Evolutionary conservation across 2,329 filamentous ascomycete genomes (phyloP).

Genomic region (Lachnellula willkommii): DNA sequence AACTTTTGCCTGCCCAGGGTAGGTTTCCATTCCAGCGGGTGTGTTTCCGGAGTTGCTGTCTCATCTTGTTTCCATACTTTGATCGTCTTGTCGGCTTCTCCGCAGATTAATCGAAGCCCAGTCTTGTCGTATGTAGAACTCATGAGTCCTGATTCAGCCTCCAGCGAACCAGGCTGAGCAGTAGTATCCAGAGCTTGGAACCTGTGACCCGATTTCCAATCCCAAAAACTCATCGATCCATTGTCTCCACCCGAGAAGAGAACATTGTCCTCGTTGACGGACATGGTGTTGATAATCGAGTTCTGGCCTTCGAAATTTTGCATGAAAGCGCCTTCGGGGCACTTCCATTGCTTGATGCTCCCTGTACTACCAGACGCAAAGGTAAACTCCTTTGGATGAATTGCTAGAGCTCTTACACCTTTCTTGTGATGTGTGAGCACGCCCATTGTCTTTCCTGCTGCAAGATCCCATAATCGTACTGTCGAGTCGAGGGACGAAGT

Average conservation of each 20-base stretch:
- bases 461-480: conserved; percentile 89
- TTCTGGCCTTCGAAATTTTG: conserved; percentile 98
- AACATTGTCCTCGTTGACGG: conserved; percentile 92
- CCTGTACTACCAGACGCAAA: conserved; percentile 89
- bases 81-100: conserved; percentile 96
- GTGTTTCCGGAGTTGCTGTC: conserved; percentile 80
- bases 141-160: conserved; percentile 94
- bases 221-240: conserved; percentile 95
- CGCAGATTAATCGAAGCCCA: conserved; percentile 82
- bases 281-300: conserved; percentile 88
- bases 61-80: conserved; percentile 98
- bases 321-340: conserved; percentile 96
- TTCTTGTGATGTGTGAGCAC: conserved; percentile 98
- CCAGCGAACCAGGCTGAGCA: conserved; percentile 87
- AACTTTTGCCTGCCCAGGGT: conserved; percentile 72
- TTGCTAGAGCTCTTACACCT: conserved; percentile 76
- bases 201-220: conserved; percentile 93
- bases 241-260: conserved; percentile 93
- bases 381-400: conserved; percentile 90
- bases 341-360: conserved; percentile 99
- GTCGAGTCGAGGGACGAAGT: conserved; percentile 88
- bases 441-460: conserved; percentile 92
- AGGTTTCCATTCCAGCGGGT: conserved; percentile 90
- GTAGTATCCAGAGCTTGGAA: conserved; percentile 89
- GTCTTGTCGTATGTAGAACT: conserved; percentile 87